Percentiles rank a stretch among this genome's conserved stretches.
These are phyloP conservation scores for Lasiodiplodia theobromae DNA, from an alignment of 2,329 filamentous ascomycete species.

Conservation along the genomic window DNA sequence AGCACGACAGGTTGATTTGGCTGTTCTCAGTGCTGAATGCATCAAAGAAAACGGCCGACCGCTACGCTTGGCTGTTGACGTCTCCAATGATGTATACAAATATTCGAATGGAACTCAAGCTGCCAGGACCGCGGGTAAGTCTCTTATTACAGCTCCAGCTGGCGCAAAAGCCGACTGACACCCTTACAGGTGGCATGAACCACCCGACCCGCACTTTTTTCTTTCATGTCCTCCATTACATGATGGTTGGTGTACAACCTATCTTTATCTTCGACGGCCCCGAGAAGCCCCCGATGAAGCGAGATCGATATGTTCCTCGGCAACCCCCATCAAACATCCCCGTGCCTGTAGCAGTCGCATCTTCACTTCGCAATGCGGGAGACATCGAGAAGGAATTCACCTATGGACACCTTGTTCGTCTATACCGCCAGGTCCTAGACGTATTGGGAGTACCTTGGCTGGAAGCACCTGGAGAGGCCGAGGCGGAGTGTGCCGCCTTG, in stretches of 20 bases:
- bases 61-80: constrained; percentile 2
- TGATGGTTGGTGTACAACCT: neutral
- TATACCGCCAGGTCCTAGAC: neutral
- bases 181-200: neutral
- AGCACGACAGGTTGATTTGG: neutral
- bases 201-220: constrained; percentile 1
- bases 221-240: neutral
- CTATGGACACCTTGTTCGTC: neutral
- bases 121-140: neutral
- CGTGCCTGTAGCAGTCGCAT: neutral
- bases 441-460: neutral
- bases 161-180: neutral
- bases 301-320: neutral
- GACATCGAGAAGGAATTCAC: neutral
- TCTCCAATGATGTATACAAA: neutral
- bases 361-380: neutral
- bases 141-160: neutral
- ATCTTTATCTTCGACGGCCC: neutral
- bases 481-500: neutral
- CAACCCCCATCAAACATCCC: neutral
- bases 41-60: neutral
- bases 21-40: neutral
- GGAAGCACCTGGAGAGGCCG: neutral
- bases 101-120: neutral
- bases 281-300: neutral